Percentiles rank a stretch among this genome's conserved stretches.
Evolutionary conservation across 495 filamentous ascomycete species (phyloP).

Genomic region (Penicillium diatomitis): DNA sequence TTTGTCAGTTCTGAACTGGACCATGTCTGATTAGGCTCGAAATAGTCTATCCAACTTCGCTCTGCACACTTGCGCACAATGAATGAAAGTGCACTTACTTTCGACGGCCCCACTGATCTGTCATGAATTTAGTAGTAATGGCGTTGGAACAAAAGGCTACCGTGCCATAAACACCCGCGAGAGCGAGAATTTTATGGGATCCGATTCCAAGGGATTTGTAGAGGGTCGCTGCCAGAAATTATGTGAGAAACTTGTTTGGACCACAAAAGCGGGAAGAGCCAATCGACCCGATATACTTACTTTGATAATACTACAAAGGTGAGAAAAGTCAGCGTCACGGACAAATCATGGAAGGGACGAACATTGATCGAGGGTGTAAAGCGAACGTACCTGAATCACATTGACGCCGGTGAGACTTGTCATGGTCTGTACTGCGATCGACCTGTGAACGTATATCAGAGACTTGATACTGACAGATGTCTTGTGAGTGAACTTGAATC

Average conservation of each 20-base stretch:
- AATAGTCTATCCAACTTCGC: not conserved
- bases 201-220: slow-evolving; percentile 49
- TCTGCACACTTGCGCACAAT: not conserved
- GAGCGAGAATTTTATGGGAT: slow-evolving; percentile 40
- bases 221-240: slow-evolving; percentile 29
- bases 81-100: slow-evolving; percentile 26
- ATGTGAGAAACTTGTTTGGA: not conserved
- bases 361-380: not conserved
- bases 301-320: slow-evolving; percentile 42
- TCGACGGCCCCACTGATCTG: slow-evolving; percentile 52
- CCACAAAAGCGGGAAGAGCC: no score
- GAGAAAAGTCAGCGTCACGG: not conserved
- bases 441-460: slow-evolving; percentile 15
- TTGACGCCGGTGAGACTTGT: slow-evolving; percentile 49
- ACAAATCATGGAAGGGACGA: no score
- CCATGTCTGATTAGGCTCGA: not conserved
- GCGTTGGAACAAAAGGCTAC: slow-evolving; percentile 44
- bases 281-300: slow-evolving; percentile 13
- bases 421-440: slow-evolving; percentile 50
- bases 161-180: slow-evolving; percentile 49
- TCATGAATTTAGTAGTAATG: slow-evolving; percentile 44
- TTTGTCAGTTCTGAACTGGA: not conserved
- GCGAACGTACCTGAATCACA: slow-evolving; percentile 37
- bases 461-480: not conserved
- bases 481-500: not conserved